Evolutionary conservation across 2,329 filamentous ascomycete genomes (phyloP), one percentile per base, ranked within the genome.

Genomic region (Acarospora socialis): DNA sequence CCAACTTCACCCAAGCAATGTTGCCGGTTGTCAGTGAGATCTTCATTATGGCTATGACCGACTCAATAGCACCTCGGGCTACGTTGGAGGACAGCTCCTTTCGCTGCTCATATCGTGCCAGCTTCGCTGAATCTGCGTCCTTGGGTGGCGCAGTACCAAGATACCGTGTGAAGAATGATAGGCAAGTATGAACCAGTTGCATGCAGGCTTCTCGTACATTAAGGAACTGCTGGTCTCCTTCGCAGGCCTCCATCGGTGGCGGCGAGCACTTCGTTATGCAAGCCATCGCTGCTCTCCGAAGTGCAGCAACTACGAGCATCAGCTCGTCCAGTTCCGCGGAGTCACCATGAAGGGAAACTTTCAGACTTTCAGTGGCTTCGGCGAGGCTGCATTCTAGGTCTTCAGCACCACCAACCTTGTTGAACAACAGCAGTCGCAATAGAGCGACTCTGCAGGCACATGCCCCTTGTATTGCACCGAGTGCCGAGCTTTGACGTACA

Each of bases 311-410:
- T 40, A 58, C 56, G 25, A 61, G 45, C 9, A 62, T 42, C 4
- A 62, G 43, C 20, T 61, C 57, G 35, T 62, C 59, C n/a, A 62
- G 37, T 20, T 61, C 58, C 23, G 41, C 45, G 7, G 49, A 35
- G 17, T 48, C 59, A 3, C 59, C 59, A 37, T 53, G 54, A 7
- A 60, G 36, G 16, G 53, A 50, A 18, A 54, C 41, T 10, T 48
- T 51, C 20, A 62, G 38, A 7, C 50, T 44, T 16, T 42, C 38
- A 3, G 50, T 52, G 2, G 55, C 56, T 30, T 56, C 50, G n/a
- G n/a, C n/a, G n/a, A n/a, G n/a, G n/a, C n/a, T n/a, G n/a, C n/a
- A n/a, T n/a, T n/a, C n/a, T n/a, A n/a, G n/a, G n/a, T n/a, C n/a
- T n/a, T n/a, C n/a, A n/a, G n/a, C n/a, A n/a, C n/a, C n/a, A n/a